Conservation (phyloP, 2,329 filamentous ascomycete genomes). For the Parastagonospora avenae region DNA sequence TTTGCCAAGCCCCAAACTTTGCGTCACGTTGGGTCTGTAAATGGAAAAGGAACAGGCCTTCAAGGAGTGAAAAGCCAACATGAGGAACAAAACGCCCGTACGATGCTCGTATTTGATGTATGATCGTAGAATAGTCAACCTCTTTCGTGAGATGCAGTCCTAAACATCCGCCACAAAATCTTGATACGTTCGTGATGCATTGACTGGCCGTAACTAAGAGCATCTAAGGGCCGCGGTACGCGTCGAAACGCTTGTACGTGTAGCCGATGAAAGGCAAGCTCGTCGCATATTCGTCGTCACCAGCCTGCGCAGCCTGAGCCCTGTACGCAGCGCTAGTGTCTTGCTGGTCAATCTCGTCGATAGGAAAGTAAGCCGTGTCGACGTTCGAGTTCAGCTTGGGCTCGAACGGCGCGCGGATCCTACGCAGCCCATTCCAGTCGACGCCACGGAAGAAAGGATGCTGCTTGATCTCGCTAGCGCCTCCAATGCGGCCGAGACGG, state of each 20-base stretch:
- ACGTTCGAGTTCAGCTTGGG: slow-evolving; percentile 90
- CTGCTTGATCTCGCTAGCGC: slow-evolving; percentile 88
- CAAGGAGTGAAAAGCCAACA: neutral
- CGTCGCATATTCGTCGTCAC: slow-evolving; percentile 81
- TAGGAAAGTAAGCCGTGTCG: slow-evolving; percentile 98
- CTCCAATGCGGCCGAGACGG: slow-evolving; percentile 80
- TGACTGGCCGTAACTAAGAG: neutral
- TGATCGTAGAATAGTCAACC: slow-evolving; percentile 1
- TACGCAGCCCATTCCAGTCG: slow-evolving; percentile 88
- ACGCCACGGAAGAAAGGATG: slow-evolving; percentile 98
- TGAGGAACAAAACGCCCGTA: slow-evolving; percentile 15
- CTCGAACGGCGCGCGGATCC: slow-evolving; percentile 94
- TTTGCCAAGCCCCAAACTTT: no score
- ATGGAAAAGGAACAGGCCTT: neutral
- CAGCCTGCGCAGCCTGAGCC: slow-evolving; percentile 76
- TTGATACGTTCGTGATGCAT: neutral
- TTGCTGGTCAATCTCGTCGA: slow-evolving; percentile 96
- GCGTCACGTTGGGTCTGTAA: neutral
- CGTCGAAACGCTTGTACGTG: slow-evolving; percentile 95
- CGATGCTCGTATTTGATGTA: slow-evolving; percentile 19
- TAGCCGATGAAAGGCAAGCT: slow-evolving; percentile 95
- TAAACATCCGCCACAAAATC: neutral
- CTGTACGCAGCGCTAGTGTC: slow-evolving; percentile 88
- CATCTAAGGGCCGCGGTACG: slow-evolving; percentile 55
- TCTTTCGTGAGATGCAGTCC: neutral